Percentiles rank a stretch among this genome's conserved stretches.
Conservation (phyloP, 331 rosid genomes). For the Pyrus hybrid region DNA sequence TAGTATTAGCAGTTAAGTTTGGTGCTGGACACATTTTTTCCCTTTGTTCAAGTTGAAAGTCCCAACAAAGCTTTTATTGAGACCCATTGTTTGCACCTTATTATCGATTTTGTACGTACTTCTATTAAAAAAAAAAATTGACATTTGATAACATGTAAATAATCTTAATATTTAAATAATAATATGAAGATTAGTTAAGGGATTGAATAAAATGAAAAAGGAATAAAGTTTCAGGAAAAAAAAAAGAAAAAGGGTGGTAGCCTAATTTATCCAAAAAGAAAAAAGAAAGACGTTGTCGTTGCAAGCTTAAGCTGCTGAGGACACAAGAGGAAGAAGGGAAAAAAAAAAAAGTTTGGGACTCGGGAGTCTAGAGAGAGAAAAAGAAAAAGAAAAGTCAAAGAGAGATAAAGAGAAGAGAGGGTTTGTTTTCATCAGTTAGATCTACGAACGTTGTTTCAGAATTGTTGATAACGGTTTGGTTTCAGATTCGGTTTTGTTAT, state of each 20-base stretch:
- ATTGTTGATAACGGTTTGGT: background rate
- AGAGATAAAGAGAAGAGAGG: background rate
- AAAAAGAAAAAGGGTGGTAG: too few relatives aligned
- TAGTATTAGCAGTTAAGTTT: too few relatives aligned
- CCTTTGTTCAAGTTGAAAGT: too few relatives aligned
- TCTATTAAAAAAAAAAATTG: too few relatives aligned
- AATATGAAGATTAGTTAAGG: too few relatives aligned
- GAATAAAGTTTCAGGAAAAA: too few relatives aligned
- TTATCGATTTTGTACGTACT: too few relatives aligned
- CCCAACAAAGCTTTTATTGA: rapidly evolving
- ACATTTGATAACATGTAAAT: too few relatives aligned
- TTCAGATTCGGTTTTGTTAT: background rate
- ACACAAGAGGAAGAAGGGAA: background rate
- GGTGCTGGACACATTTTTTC: too few relatives aligned
- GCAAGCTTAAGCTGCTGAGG: background rate
- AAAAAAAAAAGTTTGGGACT: background rate
- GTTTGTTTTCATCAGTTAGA: background rate
- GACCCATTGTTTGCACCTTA: too few relatives aligned
- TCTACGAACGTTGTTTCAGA: background rate
- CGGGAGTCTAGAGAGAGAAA: background rate
- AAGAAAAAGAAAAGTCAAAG: background rate
- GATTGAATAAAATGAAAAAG: background rate
- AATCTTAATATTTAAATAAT: too few relatives aligned
- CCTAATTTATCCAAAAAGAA: background rate
- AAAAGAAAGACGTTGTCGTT: background rate